These are phyloP conservation scores for Hypoxylon intermedium DNA, from an alignment of 495 filamentous ascomycete species.

Conservation along the genomic window DNA sequence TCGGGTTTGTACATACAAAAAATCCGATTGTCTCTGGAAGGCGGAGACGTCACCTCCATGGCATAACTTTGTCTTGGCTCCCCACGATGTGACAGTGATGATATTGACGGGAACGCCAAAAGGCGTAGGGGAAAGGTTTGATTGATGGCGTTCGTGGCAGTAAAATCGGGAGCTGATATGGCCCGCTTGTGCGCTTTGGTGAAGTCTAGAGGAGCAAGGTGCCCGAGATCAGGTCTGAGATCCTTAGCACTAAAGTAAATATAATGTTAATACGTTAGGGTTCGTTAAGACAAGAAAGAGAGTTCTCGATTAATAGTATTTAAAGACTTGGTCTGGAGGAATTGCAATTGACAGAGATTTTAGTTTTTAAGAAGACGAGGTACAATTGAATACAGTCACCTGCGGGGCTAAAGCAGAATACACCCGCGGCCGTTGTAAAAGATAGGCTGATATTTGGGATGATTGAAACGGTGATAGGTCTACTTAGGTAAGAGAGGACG, in stretches of 20 bases:
- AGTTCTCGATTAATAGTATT: conserved; percentile 1
- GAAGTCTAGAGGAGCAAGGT: conserved; percentile 17
- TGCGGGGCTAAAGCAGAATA: background rate
- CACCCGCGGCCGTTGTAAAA: background rate
- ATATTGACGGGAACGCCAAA: background rate
- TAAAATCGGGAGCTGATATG: conserved; percentile 48
- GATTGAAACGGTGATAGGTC: background rate
- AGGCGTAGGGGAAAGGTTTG: conserved; percentile 8
- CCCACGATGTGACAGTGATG: conserved; percentile 5
- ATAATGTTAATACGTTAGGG: too few relatives aligned
- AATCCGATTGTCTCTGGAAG: conserved; percentile 18
- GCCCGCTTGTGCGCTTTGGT: conserved; percentile 47
- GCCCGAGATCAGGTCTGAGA: conserved; percentile 12
- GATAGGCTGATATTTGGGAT: background rate
- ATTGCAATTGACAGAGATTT: too few relatives aligned
- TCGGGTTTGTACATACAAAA: conserved; percentile 47
- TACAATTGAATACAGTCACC: conserved; percentile 21
- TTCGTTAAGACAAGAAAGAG: background rate
- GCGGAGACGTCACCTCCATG: conserved; percentile 33
- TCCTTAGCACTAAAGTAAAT: conserved; percentile 13
- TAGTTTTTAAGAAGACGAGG: background rate
- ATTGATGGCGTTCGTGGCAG: conserved; percentile 16
- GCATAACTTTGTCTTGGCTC: conserved; percentile 10
- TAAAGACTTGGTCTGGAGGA: too few relatives aligned
- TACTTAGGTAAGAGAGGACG: background rate